A percentile compares a stretch with the other conserved stretches of the same genome.
phyloP scores from a whole-genome alignment of 2,329 filamentous ascomycete species.

The Madurella mycetomatis region DNA sequence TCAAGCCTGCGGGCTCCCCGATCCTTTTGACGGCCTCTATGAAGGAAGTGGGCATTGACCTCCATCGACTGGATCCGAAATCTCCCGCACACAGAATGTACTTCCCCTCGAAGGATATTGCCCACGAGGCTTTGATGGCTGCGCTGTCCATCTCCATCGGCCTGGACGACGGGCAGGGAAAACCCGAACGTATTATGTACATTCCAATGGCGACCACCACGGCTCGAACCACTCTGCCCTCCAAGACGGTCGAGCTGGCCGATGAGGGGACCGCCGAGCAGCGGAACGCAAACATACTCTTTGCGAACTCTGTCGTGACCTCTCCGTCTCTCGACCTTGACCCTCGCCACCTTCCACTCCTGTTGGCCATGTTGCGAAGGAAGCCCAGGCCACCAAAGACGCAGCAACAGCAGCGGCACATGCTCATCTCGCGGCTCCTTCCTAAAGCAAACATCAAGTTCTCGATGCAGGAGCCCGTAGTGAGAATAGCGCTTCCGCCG shows the following conservation, averaged over 20 bases:
- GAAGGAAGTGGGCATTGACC: slow-evolving; percentile 92
- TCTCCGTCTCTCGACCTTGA: slow-evolving; percentile 92
- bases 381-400: slow-evolving; percentile 41
- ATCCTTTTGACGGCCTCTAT: slow-evolving; percentile 83
- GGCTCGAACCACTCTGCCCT: slow-evolving; percentile 87
- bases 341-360: slow-evolving; percentile 81
- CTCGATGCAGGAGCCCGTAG: slow-evolving; percentile 91
- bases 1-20: slow-evolving; percentile 63
- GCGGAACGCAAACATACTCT: slow-evolving; percentile 91
- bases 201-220: slow-evolving; percentile 97
- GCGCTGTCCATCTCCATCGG: slow-evolving; percentile 90
- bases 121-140: slow-evolving; percentile 88
- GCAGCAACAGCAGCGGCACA: slow-evolving; percentile 49
- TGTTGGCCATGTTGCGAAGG: slow-evolving; percentile 69
- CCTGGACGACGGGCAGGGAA: slow-evolving; percentile 82
- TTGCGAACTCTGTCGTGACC: slow-evolving; percentile 92
- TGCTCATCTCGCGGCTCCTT: slow-evolving; percentile 80
- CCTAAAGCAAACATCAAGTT: slow-evolving; percentile 94
- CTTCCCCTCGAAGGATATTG: slow-evolving; percentile 86
- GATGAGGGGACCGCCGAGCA: slow-evolving; percentile 70
- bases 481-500: slow-evolving; percentile 82
- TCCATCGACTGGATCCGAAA: slow-evolving; percentile 85
- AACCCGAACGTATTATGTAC: slow-evolving; percentile 83
- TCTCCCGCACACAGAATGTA: slow-evolving; percentile 98
- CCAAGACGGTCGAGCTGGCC: slow-evolving; percentile 82